Conservation (phyloP, 345 rosid species). For the Sisymbrium irio region DNA sequence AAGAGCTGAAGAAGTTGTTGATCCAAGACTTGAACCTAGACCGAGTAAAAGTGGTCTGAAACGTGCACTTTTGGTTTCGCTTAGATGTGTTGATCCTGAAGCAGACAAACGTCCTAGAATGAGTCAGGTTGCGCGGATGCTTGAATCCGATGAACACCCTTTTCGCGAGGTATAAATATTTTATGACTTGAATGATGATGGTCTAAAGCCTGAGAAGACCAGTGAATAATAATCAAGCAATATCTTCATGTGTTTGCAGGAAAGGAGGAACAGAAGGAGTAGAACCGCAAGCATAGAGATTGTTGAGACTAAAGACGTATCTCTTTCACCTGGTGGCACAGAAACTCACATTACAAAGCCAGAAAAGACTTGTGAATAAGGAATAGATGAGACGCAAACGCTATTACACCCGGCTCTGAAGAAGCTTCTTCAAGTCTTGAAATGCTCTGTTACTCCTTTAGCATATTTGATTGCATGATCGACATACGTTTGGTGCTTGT, state of each 20-base stretch:
- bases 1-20: conserved; percentile 92
- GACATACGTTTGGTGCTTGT: neutral
- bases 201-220: neutral
- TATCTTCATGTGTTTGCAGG: conserved; percentile 44
- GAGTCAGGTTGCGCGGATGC: conserved; percentile 88
- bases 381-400: neutral
- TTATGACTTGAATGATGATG: neutral
- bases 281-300: conserved; percentile 73
- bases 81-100: conserved; percentile 91
- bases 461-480: neutral
- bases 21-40: conserved; percentile 68
- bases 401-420: conserved; percentile 12
- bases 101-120: conserved; percentile 86
- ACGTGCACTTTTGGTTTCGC: conserved; percentile 73
- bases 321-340: conserved; percentile 30
- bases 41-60: conserved; percentile 74
- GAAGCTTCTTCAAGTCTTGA: conserved; percentile 7
- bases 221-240: neutral
- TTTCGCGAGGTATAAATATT: conserved; percentile 63
- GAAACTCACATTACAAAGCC: conserved; percentile 38
- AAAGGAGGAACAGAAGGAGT: conserved; percentile 70
- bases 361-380: conserved; percentile 40
- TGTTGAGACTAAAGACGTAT: conserved; percentile 53
- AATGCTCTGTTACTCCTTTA: conserved; percentile 9
- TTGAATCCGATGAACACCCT: conserved; percentile 82